phyloP scores from a whole-genome alignment of 345 rosid species.

The Gossypium herbaceum region DNA sequence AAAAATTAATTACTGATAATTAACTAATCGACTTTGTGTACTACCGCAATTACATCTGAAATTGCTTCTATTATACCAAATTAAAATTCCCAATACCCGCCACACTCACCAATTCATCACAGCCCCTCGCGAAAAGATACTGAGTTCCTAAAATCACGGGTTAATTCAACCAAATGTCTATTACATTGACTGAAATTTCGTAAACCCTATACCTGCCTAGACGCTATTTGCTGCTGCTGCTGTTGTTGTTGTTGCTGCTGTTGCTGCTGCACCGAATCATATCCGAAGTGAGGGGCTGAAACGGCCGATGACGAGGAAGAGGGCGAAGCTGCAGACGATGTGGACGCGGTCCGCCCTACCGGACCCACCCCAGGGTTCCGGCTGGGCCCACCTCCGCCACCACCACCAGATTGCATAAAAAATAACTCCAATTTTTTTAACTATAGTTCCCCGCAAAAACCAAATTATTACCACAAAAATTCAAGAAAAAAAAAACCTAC shows the following conservation, averaged over 20 bases:
- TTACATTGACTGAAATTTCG: background rate
- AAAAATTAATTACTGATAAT: conserved; percentile 1
- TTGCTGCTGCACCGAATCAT: conserved; percentile 63
- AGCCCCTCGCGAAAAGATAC: conserved; percentile 9
- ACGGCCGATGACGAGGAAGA: conserved; percentile 93
- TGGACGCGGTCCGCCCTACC: conserved; percentile 78
- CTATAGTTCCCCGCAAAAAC: conserved; percentile 21
- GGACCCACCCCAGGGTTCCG: conserved; percentile 56
- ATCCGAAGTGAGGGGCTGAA: conserved; percentile 58
- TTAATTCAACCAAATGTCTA: conserved; percentile 19
- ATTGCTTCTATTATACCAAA: conserved; percentile 29
- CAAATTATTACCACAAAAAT: conserved; percentile 17
- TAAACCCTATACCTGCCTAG: conserved; percentile 59
- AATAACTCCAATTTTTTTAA: conserved; percentile 22
- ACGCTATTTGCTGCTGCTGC: conserved; percentile 50
- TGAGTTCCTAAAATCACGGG: conserved; percentile 16
- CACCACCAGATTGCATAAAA: conserved; percentile 76
- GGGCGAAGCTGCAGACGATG: conserved; percentile 93
- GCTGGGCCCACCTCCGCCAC: conserved; percentile 75
- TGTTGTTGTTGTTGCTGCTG: conserved; percentile 52
- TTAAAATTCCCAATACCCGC: conserved; percentile 4
- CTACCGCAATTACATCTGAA: conserved; percentile 5
- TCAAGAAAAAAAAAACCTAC: background rate
- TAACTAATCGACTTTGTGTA: conserved; percentile 4
- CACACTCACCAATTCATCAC: background rate